Evolutionary conservation across 495 filamentous ascomycete species (phyloP).

Genomic region (Thozetella sp.): DNA sequence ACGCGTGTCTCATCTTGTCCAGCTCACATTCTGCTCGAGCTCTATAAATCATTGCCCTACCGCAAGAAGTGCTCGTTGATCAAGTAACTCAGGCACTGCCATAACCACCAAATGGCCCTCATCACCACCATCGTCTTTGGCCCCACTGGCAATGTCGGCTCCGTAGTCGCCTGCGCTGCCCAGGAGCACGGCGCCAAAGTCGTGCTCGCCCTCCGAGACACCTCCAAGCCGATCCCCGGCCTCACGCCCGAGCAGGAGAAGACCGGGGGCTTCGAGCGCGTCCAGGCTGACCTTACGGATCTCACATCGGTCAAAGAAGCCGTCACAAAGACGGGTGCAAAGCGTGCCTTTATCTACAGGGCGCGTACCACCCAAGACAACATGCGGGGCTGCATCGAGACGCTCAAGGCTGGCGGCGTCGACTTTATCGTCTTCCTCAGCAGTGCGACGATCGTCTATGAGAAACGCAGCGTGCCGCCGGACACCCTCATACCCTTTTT

Average conservation of each 20-base stretch:
- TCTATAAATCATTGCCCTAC: no score
- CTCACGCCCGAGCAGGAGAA: conserved; percentile 3
- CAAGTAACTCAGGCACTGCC: no score
- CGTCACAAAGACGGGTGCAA: conserved; percentile 13
- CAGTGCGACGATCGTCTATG: no score
- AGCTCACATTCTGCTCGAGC: no score
- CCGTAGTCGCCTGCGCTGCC: conserved; percentile 4
- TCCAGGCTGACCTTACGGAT: conserved; percentile 17
- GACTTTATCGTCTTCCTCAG: conserved; percentile 18
- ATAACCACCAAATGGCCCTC: no score
- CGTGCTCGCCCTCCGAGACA: conserved; percentile 15
- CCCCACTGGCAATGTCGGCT: conserved; percentile 17
- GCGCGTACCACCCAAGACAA: background rate
- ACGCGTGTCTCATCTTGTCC: no score
- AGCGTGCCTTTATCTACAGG: conserved; percentile 17
- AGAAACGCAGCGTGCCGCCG: no score
- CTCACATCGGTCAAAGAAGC: conserved; percentile 9
- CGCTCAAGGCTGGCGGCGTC: conserved; percentile 15
- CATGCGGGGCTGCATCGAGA: conserved; percentile 6
- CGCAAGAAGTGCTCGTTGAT: no score
- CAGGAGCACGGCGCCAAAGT: conserved; percentile 9
- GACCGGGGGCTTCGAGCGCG: conserved; percentile 10
- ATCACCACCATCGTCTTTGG: conserved; percentile 22
- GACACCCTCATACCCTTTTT: conserved; percentile 2
- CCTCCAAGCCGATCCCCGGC: conserved; percentile 10